Evolutionary conservation across 2,329 filamentous ascomycete genomes (phyloP).

Genomic region (Venturia asperata): DNA sequence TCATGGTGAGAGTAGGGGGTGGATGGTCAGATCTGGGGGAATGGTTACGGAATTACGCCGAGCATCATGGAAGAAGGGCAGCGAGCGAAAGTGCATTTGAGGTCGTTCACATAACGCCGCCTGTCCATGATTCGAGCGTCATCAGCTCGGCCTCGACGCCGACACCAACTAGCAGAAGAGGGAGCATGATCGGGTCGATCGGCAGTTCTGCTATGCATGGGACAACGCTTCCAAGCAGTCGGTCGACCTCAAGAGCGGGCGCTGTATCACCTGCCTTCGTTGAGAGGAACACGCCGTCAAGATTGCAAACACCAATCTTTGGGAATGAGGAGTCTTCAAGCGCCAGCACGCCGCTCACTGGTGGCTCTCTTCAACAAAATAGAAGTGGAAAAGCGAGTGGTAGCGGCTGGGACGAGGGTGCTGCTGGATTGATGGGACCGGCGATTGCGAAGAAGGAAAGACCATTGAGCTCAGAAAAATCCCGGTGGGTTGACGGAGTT

Average conservation of each 20-base stretch:
- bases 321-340: not conserved
- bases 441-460: slow-evolving; percentile 52
- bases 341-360: not conserved
- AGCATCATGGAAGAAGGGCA: slow-evolving; percentile 75
- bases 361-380: slow-evolving; percentile 22
- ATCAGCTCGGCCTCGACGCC: not conserved
- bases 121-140: slow-evolving; percentile 1
- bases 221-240: slow-evolving; percentile 10
- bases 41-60: slow-evolving; percentile 87
- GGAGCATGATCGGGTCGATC: not conserved
- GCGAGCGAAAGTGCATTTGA: slow-evolving; percentile 51
- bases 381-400: slow-evolving; percentile 21
- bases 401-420: slow-evolving; percentile 33
- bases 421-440: slow-evolving; percentile 64
- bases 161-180: not conserved
- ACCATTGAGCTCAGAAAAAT: slow-evolving; percentile 60
- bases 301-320: not conserved
- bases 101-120: slow-evolving; percentile 33
- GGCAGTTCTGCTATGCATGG: slow-evolving; percentile 6
- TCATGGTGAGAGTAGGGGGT: slow-evolving; percentile 96
- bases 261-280: not conserved
- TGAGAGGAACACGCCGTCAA: slow-evolving; percentile 4
- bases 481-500: slow-evolving; percentile 76
- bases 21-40: slow-evolving; percentile 98
- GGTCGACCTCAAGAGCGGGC: not conserved